phyloP scores from a whole-genome alignment of 768 basidiomycete species.

The Sistotremastrum niveocremeum region DNA sequence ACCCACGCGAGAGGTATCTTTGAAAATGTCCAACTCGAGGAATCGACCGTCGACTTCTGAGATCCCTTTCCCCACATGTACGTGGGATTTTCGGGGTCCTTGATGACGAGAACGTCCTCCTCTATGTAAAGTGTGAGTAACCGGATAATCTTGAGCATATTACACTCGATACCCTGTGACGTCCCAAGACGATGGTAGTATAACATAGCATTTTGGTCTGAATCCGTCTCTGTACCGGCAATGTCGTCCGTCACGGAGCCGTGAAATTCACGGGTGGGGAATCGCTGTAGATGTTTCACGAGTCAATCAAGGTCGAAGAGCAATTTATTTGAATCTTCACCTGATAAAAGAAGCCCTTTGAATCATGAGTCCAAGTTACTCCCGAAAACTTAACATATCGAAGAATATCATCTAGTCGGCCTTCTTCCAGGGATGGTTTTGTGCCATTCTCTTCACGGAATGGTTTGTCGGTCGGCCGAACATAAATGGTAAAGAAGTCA shows the following conservation, averaged over 20 bases:
- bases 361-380: constrained; percentile 64
- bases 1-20: constrained; percentile 52
- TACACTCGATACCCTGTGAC: constrained; percentile 54
- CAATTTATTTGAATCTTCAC: constrained; percentile 10
- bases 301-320: background rate
- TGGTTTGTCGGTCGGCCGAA: constrained; percentile 49
- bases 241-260: constrained; percentile 33
- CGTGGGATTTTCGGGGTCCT: constrained; percentile 49
- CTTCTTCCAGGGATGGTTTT: constrained; percentile 30
- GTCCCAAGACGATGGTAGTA: constrained; percentile 69
- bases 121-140: background rate
- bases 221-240: constrained; percentile 43
- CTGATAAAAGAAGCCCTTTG: constrained; percentile 79
- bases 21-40: constrained; percentile 35
- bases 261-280: constrained; percentile 36
- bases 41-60: constrained; percentile 55
- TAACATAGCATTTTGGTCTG: constrained; percentile 57
- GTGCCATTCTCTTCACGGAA: constrained; percentile 28
- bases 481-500: constrained; percentile 56
- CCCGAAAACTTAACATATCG: constrained; percentile 66
- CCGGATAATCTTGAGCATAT: constrained; percentile 12
- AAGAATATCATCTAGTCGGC: constrained; percentile 49
- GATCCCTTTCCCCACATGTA: constrained; percentile 46
- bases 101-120: constrained; percentile 41
- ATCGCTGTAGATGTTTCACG: constrained; percentile 27